Evolutionary conservation across 1,284 basidiomycete genomes (phyloP).

Genomic region (Megacollybia platyphylla): DNA sequence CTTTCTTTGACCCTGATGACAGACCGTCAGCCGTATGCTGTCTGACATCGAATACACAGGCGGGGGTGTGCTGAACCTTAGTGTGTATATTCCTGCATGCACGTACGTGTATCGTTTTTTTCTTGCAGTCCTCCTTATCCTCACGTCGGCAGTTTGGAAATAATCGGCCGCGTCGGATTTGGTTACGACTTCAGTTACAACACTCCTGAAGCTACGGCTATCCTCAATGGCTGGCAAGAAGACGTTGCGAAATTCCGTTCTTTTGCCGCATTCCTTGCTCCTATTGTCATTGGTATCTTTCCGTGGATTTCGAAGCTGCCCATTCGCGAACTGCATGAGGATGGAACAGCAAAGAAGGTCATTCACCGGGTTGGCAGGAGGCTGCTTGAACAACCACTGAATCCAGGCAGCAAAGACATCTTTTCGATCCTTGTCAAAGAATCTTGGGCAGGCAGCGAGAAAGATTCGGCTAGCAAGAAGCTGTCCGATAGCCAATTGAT

Average conservation of each 20-base stretch:
- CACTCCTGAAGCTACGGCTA: constrained; percentile 16
- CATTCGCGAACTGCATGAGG: constrained; percentile 15
- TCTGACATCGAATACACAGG: constrained; percentile 6
- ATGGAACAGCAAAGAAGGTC: constrained; percentile 17
- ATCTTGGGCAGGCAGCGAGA: neutral
- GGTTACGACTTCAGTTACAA: constrained; percentile 16
- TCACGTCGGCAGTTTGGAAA: constrained; percentile 12
- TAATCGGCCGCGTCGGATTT: constrained; percentile 18
- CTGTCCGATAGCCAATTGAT: neutral
- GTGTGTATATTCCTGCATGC: constrained; percentile 11
- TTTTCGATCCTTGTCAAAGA: constrained; percentile 13
- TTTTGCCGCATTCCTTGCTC: constrained; percentile 15
- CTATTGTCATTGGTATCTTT: constrained; percentile 16
- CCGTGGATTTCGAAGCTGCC: constrained; percentile 18
- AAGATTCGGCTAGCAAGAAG: neutral
- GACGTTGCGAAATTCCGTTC: constrained; percentile 13
- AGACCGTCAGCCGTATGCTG: constrained; percentile 12
- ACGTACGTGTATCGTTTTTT: constrained; percentile 9
- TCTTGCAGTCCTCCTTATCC: too few species aligned
- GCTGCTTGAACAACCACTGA: constrained; percentile 9
- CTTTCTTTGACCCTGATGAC: constrained; percentile 6
- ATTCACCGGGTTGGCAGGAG: constrained; percentile 11
- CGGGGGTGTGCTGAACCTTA: constrained; percentile 10
- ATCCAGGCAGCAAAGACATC: constrained; percentile 13
- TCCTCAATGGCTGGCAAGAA: constrained; percentile 14